These are phyloP conservation scores for Parascedosporium putredinis DNA, from an alignment of 2,329 filamentous ascomycete species.

Conservation along the genomic window DNA sequence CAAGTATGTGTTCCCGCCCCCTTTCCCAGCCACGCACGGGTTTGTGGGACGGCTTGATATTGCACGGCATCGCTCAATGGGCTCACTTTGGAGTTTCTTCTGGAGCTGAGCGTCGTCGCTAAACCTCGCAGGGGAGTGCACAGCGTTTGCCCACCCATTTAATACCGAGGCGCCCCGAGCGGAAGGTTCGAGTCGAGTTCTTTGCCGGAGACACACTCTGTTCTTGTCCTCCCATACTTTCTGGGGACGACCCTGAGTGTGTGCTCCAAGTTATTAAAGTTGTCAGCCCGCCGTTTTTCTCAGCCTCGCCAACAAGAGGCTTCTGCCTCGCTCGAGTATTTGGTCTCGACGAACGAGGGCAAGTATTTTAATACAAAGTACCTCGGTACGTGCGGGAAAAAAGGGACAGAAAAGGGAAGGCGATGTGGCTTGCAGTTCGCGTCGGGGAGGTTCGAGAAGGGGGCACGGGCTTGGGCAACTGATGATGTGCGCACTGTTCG, in stretches of 20 bases:
- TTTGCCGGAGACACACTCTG: not conserved
- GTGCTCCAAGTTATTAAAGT: too few relatives aligned
- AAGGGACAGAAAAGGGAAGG: not conserved
- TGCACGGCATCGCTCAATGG: not conserved
- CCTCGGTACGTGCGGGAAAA: too few relatives aligned
- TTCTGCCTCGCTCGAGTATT: too few relatives aligned
- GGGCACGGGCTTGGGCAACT: too few relatives aligned
- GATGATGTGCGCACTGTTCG: not conserved
- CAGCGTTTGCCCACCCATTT: too few relatives aligned
- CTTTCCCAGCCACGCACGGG: not conserved
- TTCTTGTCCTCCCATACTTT: too few relatives aligned
- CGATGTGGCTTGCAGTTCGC: constrained; percentile 1
- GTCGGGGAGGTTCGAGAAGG: too few relatives aligned
- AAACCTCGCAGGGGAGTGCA: too few relatives aligned
- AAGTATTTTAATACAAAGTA: not conserved
- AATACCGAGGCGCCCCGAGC: not conserved
- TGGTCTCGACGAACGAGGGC: too few relatives aligned
- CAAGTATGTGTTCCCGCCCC: too few relatives aligned
- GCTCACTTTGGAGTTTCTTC: not conserved
- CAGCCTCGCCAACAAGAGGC: not conserved
- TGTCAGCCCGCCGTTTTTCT: not conserved
- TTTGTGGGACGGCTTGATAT: not conserved
- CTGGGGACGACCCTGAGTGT: too few relatives aligned
- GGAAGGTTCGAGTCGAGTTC: not conserved
- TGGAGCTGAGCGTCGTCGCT: too few relatives aligned